phyloP scores from a whole-genome alignment of 169 alveolate species.

The Eimeria praecox region DNA sequence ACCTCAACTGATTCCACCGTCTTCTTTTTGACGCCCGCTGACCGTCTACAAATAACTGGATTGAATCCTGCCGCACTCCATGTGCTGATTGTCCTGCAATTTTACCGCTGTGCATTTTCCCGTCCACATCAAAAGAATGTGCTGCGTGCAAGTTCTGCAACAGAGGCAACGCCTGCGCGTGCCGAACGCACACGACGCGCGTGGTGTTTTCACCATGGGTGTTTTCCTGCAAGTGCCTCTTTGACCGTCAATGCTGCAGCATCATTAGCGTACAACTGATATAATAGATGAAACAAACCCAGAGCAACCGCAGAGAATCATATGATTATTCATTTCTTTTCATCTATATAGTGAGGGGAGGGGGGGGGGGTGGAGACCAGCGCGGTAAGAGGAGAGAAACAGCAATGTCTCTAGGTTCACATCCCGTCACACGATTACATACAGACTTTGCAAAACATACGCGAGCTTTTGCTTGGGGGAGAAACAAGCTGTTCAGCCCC shows the following conservation, averaged over 20 bases:
- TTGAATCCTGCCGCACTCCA: background rate
- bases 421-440: background rate
- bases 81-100: background rate
- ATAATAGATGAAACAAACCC: background rate
- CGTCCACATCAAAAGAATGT: background rate
- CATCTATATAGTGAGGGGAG: background rate
- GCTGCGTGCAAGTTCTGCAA: background rate
- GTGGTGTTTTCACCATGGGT: background rate
- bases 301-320: background rate
- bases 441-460: background rate
- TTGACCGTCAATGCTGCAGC: background rate
- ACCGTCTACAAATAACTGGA: background rate
- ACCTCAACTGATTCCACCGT: background rate
- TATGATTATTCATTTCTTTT: background rate
- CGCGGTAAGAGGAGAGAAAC: background rate
- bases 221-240: background rate
- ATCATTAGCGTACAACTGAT: background rate
- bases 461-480: background rate
- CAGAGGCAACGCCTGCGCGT: background rate
- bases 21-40: background rate
- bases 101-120: background rate
- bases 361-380: background rate
- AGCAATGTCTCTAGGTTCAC: background rate
- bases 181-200: background rate
- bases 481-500: constrained; percentile 35